Evolutionary conservation across 139 green algal species (phyloP).

Genomic region (Desmodesmus armatus): DNA sequence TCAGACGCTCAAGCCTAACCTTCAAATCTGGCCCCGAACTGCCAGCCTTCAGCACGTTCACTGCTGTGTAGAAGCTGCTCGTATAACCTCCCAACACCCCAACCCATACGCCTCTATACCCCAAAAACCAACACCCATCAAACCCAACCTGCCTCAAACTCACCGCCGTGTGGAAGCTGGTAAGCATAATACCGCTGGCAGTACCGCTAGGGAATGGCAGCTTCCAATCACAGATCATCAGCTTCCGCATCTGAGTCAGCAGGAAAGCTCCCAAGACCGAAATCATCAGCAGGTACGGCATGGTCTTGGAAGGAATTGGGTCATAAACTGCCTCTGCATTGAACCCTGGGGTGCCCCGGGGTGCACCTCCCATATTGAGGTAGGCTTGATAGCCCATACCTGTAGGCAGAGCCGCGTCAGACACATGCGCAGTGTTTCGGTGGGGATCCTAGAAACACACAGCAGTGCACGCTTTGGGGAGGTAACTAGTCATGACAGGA

Average conservation of each 20-base stretch:
- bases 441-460: too few relatives aligned
- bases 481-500: too few relatives aligned
- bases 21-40: too few relatives aligned
- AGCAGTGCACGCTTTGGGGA: too few relatives aligned
- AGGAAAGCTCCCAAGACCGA: conserved; percentile 51
- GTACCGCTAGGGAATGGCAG: conserved; percentile 55
- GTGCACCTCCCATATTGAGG: conserved; percentile 26
- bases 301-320: conserved; percentile 27
- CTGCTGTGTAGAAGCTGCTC: not conserved
- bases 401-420: too few relatives aligned
- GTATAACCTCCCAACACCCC: too few relatives aligned
- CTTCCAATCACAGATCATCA: conserved; percentile 58
- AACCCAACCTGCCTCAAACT: too few relatives aligned
- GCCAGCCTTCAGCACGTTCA: too few relatives aligned
- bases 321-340: conserved; percentile 45
- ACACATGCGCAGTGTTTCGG: too few relatives aligned
- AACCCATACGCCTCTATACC: not conserved
- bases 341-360: conserved; percentile 19
- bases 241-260: conserved; percentile 48
- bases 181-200: conserved; percentile 55
- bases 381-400: conserved; percentile 54
- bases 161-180: conserved; percentile 49
- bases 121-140: not conserved
- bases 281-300: conserved; percentile 49
- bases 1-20: too few relatives aligned